Evolutionary conservation across 108 stramenopile genomes (phyloP), one percentile per base, ranked within the genome.

Genomic region (Skeletonema costatum): DNA sequence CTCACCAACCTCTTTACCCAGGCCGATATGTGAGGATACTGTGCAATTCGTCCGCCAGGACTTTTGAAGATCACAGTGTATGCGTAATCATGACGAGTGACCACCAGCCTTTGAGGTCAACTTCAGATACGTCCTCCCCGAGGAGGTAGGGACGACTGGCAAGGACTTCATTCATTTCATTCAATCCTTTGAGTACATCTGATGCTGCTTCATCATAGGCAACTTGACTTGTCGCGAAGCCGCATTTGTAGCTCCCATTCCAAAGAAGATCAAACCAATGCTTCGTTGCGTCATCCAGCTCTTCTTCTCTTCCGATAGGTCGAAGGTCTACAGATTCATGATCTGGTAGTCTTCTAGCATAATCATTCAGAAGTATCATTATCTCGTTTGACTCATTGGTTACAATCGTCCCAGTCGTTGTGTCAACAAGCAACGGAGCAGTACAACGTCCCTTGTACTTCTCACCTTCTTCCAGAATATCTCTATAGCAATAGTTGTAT

Each of bases 341-440:
- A 14, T 73, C 61, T 41, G 65, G 75, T 71, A 44, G 33, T 17
- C 76, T 59, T 19, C 88, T 82, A 9, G 78, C 73, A 48, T 83
- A 88, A 32, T 71, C 68, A 67, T 94, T 92, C 5, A 97, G 77
- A 85, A 98, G 85, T 14, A 87, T 75, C 64, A 98, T 87, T 66
- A 98, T 96, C 42, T 98, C 94, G 39, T 82, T 84, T 71, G 81
- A 88, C 76, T 97, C 94, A 75, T 97, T 98, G 60, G 86, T 92
- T 6, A 98, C 91, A 64, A 97, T 93, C 29, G 69, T 84, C n/a
- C 82, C 77, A 14, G 84, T 63, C 78, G 87, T 83, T 32, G 74
- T 77, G 87, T 98, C 95, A 19, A 95, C 80, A 42, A 98, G 73
- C 38, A 97, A 63, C 1, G 97, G 97, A 9, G 95, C 96, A 32